Evolutionary conservation across 768 basidiomycete species (phyloP), one percentile per base, ranked within the genome.

Genomic region (Paxillus involutus): DNA sequence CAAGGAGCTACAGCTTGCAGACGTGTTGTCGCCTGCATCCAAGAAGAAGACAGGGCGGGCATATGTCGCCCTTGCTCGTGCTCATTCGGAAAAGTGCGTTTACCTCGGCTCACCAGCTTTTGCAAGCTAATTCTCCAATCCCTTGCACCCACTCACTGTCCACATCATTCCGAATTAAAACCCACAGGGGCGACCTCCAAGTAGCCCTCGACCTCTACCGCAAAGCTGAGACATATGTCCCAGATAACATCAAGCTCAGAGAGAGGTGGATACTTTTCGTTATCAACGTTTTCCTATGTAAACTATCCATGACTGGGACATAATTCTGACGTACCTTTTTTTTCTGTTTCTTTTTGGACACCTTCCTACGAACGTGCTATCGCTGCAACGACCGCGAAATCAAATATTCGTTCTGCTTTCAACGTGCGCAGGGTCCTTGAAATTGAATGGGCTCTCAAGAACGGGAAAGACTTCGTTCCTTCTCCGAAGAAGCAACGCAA

Each of bases 241-340:
- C 91, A n/a, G 87, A 91, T 53, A 93, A 94, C 64, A 69, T 82
- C 71, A 92, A 90, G 69, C 78, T 94, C 46, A 83, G 85, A 80
- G 89, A 89, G 78, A 88, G 91, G 91, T 92, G 80, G 81, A 85
- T 85, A 78, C 79, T 82, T 76, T 86, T 85, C 70, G 72, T 86
- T 70, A 70, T 84, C 67, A 75, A 83, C 70, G 79, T 86, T 67
- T 85, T 84, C 66, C 72, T 84, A 68, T 78, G 78, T 77, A 77
- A 77, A 71, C 61, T 80, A 67, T 80, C 77, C 50, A 52, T 9
- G 67, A 67, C 56, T 59, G 64, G 63, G 66, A 65, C 65, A 56
- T 63, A 64, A 68, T 65, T 75, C 79, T 80, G 76, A 80, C 76
- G 58, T 64, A 59, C 56, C 61, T 66, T 65, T 66, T 63, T 21